Conservation (phyloP, 441 rosid species). For the Croton setiger region DNA sequence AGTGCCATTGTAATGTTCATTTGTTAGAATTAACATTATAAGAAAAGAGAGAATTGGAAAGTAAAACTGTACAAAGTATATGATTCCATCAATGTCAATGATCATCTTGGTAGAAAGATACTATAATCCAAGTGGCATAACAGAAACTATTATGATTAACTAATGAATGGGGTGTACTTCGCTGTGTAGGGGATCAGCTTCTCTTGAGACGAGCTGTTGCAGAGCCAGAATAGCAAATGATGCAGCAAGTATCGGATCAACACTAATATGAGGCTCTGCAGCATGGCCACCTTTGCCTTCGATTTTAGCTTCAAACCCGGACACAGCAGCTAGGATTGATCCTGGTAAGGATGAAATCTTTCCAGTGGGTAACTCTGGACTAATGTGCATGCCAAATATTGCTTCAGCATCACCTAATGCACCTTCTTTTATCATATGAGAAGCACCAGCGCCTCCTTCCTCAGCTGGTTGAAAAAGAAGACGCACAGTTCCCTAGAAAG, state of each 20-base stretch:
- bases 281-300: constrained; percentile 62
- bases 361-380: constrained; percentile 41
- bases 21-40: background rate
- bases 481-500: constrained; percentile 69
- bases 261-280: constrained; percentile 41
- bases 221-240: constrained; percentile 66
- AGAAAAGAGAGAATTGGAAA: background rate
- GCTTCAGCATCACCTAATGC: constrained; percentile 80
- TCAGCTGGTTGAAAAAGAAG: constrained; percentile 94
- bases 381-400: constrained; percentile 72
- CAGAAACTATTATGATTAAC: constrained; percentile 9
- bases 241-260: constrained; percentile 63
- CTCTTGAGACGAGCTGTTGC: constrained; percentile 76
- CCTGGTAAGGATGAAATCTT: constrained; percentile 50
- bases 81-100: background rate
- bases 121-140: background rate
- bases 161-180: constrained; percentile 25
- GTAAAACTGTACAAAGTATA: background rate
- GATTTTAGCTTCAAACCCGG: constrained; percentile 49
- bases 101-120: background rate
- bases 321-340: constrained; percentile 55
- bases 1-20: background rate
- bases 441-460: constrained; percentile 89
- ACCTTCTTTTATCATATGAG: constrained; percentile 70
- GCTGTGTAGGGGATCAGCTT: constrained; percentile 70